Percentiles rank a stretch among this genome's conserved stretches.
Conservation (phyloP, 2,329 filamentous ascomycete genomes). For the Colletotrichum abscissum region DNA sequence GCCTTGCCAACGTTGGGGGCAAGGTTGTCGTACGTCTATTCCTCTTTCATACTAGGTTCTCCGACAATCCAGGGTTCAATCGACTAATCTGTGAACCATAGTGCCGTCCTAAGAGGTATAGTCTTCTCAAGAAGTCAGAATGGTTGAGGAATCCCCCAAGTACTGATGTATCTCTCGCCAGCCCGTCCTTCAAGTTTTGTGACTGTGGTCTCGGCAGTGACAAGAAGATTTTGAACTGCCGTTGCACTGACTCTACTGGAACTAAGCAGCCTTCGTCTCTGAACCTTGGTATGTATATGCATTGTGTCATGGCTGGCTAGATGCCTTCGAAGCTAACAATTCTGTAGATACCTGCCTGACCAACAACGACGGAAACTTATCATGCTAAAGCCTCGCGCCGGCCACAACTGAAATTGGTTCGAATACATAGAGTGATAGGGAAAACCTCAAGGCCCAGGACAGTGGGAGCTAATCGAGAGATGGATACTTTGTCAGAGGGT, state of each 20-base stretch:
- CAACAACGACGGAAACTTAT: too few relatives aligned
- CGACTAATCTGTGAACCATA: too few relatives aligned
- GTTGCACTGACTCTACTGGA: neutral
- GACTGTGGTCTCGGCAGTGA: neutral
- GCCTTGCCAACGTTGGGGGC: neutral
- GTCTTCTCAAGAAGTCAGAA: neutral
- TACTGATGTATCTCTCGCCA: neutral
- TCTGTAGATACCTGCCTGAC: too few relatives aligned
- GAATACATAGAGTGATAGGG: too few relatives aligned
- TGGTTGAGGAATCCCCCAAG: neutral
- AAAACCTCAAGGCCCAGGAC: too few relatives aligned
- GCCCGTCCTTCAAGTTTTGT: neutral
- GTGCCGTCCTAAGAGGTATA: neutral
- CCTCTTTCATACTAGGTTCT: too few relatives aligned
- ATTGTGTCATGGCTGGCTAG: too few relatives aligned
- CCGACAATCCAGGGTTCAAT: too few relatives aligned
- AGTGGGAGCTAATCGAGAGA: too few relatives aligned
- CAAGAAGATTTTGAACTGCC: neutral
- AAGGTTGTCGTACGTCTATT: neutral
- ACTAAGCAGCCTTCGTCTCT: neutral
- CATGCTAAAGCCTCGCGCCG: too few relatives aligned
- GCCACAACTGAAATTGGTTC: too few relatives aligned
- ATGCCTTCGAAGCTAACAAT: too few relatives aligned
- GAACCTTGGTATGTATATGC: neutral
- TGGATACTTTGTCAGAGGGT: fast-evolving